Base-by-base conservation (phyloP, 2,329 filamentous ascomycete species). In the Diplodia sapinea region DNA sequence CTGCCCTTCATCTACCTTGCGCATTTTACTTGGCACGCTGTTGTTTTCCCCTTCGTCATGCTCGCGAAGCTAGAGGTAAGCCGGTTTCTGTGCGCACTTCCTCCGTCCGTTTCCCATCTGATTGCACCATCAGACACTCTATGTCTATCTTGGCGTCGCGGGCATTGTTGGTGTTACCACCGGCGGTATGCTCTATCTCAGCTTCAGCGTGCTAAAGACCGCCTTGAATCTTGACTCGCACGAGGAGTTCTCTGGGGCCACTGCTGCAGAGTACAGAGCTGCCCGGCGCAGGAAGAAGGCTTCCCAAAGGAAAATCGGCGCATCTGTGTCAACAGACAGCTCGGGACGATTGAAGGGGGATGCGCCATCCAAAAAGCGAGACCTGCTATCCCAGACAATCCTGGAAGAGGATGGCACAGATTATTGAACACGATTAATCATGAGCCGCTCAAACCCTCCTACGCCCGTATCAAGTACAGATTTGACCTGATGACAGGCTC, bases 341-440 rank as follows among this genome's bases (percentile, higher is more conserved):
- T 76, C 5, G 72, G 74, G 50, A 57, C 70, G 67, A 70, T 72
- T 9, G 71, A 72, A 55, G 66, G 73, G 64, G 71, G 72, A 65
- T 71, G 68, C 47, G 68, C 70, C 33, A 29, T 61, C 11, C 70
- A 72, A 33, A 73, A 79, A 79, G 4, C 79, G 81, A 62, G 85
- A 85, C 1, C 75, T 92, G 20, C 78, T 90, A 52, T 83, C 85
- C 33, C 87, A 90, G 74, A 90, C 88, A 0, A 92, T 93, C 70
- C 84, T 90, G 68, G 90, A 91, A 76, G 90, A 92, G 75, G 88
- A 90, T 63, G 89, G 91, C 74, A 83, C 81, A 0, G 82, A 83
- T 55, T 81, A 79, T 63, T 83, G 71, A 51, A 51, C 36, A 13
- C 12, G 9, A 62, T 23, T 6, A 13, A 36, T 29, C 15, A n/a